phyloP scores from a whole-genome alignment of 2,329 filamentous ascomycete species.

The Arthrobotrys entomopaga region DNA sequence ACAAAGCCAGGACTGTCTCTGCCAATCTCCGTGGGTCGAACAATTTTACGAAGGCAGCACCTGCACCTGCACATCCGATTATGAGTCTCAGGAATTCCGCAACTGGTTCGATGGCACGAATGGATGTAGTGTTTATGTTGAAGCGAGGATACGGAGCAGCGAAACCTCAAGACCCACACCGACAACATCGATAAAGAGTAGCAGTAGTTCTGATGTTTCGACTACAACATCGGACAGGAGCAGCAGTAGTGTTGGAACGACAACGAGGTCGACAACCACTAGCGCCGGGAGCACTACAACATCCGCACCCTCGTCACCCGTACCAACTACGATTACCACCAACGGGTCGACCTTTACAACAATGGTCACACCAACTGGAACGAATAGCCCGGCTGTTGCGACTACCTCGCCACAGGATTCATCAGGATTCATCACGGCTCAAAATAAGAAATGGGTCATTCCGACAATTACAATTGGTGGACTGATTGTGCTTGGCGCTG shows the following conservation, averaged over 20 bases:
- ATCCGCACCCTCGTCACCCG: background rate
- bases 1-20: slow-evolving; percentile 37
- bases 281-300: slow-evolving; percentile 16
- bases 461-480: slow-evolving; percentile 44
- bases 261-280: slow-evolving; percentile 14
- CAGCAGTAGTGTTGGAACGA: slow-evolving; percentile 3
- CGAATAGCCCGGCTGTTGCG: slow-evolving; percentile 16
- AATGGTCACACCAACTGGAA: slow-evolving; percentile 15
- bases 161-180: slow-evolving; percentile 21
- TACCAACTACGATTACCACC: slow-evolving; percentile 31
- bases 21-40: slow-evolving; percentile 39
- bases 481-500: slow-evolving; percentile 36
- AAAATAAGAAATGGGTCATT: slow-evolving; percentile 51
- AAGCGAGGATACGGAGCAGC: slow-evolving; percentile 43
- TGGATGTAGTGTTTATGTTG: slow-evolving; percentile 38
- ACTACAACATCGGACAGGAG: slow-evolving; percentile 9
- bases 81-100: slow-evolving; percentile 45
- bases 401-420: slow-evolving; percentile 17
- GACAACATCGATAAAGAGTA: background rate
- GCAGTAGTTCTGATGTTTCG: background rate
- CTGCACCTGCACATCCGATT: slow-evolving; percentile 47
- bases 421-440: slow-evolving; percentile 33
- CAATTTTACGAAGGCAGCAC: slow-evolving; percentile 49
- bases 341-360: slow-evolving; percentile 43
- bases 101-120: slow-evolving; percentile 51